Percentiles rank a stretch among this genome's conserved stretches.
Conservation (phyloP, 306 rosid genomes). For the Bauhinia variegata region DNA sequence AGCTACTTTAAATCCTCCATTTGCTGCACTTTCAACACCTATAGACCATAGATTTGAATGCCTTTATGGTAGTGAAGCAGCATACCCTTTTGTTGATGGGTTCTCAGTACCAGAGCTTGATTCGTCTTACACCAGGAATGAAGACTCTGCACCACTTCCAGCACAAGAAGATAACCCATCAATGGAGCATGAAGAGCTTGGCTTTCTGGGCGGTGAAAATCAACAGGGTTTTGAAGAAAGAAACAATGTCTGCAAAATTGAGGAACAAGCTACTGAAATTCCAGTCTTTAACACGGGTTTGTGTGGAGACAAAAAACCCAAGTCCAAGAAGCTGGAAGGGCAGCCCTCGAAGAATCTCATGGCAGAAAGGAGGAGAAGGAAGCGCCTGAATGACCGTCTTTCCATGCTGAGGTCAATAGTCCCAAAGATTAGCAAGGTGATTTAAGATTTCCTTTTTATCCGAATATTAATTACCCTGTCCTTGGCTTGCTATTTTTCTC, state of each 20-base stretch:
- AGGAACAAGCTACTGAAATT: slow-evolving; percentile 58
- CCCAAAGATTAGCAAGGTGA: slow-evolving; percentile 94
- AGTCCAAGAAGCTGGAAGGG: slow-evolving; percentile 70
- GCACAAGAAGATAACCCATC: slow-evolving; percentile 61
- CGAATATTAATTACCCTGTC: background rate
- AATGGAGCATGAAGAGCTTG: slow-evolving; percentile 68
- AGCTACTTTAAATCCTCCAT: slow-evolving; percentile 52
- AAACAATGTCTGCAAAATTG: slow-evolving; percentile 60
- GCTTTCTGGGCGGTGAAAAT: slow-evolving; percentile 55
- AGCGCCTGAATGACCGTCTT: slow-evolving; percentile 80
- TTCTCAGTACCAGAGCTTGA: slow-evolving; percentile 67
- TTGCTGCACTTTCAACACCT: slow-evolving; percentile 57
- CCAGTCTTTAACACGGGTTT: slow-evolving; percentile 63
- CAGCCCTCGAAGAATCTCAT: slow-evolving; percentile 92
- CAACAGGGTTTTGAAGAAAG: slow-evolving; percentile 50
- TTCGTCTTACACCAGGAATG: slow-evolving; percentile 48
- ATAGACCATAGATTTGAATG: slow-evolving; percentile 66
- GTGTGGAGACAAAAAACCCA: slow-evolving; percentile 57
- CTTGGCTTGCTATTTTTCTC: no score
- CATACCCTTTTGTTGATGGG: slow-evolving; percentile 62
- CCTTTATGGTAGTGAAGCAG: slow-evolving; percentile 46
- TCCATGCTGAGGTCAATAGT: slow-evolving; percentile 93
- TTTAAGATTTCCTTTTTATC: slow-evolving; percentile 21
- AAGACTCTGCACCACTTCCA: slow-evolving; percentile 49
- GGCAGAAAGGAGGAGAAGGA: slow-evolving; percentile 91